Base-by-base conservation (phyloP, 306 rosid genomes). In the Ochetophila trinervis region DNA sequence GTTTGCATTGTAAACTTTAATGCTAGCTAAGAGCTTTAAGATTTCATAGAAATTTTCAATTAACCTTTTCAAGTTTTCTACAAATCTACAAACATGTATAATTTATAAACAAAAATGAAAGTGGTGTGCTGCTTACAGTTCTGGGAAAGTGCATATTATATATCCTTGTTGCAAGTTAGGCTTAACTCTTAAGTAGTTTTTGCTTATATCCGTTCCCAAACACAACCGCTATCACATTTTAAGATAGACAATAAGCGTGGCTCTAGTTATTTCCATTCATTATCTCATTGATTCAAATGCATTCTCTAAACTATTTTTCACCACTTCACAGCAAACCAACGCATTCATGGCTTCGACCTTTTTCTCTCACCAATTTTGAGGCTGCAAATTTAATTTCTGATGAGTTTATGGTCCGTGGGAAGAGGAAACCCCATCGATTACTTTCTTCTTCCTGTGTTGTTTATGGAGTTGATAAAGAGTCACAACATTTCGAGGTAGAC, bases 401-500 rank as follows among this genome's bases (percentile, higher is more conserved):
- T 27, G 40, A 40, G 42, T 16, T 69, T 69, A 45, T 59, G 56
- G 67, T 48, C 71, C 60, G 48, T 77, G 50, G 62, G 47, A 56
- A 21, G 61, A 37, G 19, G 32, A 27, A 27, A 27, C 2, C 32
- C 32, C 32, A 27, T 27, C 32, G 4, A 27, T 27, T 27, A 1
- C 32, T 27, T 27, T 63, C 60, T 44, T 74, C 61, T 48, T 54
- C 61, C n/a, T 54, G 53, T 21, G 59, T 53, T 60, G 80, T 81
- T 66, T 74, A 37, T 56, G 84, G 88, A n/a, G 65, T 40, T 21
- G 85, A 85, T 69, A 82, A 70, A 55, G 92, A 87, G 70, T 83
- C 95, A 32, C 76, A 75, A 44, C 78, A 84, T 22, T 87, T 81
- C 81, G 96, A 91, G 76, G 53, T 91, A 18, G 96, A 91, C 78